Evolutionary conservation across 352 stramenopile genomes (phyloP).

Genomic region (Blastocystis sp.): DNA sequence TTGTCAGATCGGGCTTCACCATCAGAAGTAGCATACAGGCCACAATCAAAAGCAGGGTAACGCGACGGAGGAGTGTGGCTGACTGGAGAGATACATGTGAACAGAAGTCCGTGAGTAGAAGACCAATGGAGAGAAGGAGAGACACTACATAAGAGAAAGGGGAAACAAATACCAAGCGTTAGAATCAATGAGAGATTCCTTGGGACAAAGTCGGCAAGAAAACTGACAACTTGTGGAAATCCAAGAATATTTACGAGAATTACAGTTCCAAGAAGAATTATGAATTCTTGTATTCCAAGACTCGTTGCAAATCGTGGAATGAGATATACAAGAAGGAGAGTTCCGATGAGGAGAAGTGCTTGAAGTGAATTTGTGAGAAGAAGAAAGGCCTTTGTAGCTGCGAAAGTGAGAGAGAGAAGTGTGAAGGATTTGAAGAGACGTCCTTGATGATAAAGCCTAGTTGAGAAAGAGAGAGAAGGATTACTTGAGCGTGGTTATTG

Average conservation of each 20-base stretch:
- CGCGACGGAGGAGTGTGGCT: conserved; percentile 4
- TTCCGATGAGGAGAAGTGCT: neutral
- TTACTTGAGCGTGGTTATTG: conserved; percentile 11
- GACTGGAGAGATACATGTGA: neutral
- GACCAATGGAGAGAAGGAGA: neutral
- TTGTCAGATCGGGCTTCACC: conserved; percentile 11
- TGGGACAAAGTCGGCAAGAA: neutral
- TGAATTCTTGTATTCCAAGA: neutral
- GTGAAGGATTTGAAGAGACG: neutral
- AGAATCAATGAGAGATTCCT: neutral
- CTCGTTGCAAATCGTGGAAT: neutral
- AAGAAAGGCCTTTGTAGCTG: neutral
- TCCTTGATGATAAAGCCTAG: neutral
- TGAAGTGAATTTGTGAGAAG: conserved; percentile 37
- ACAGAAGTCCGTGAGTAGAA: conserved; percentile 11
- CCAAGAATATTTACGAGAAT: neutral
- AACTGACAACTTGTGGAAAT: conserved; percentile 1
- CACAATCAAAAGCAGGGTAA: conserved; percentile 12
- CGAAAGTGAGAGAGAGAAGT: conserved; percentile 9
- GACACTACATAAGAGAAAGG: neutral
- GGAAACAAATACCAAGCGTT: neutral
- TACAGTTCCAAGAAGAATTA: neutral
- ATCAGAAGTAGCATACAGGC: neutral
- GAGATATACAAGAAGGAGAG: neutral
- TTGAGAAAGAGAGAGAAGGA: neutral